These are phyloP conservation scores for Thielaviopsis punctulata DNA, from an alignment of 2,329 filamentous ascomycete genomes.

Conservation along the genomic window DNA sequence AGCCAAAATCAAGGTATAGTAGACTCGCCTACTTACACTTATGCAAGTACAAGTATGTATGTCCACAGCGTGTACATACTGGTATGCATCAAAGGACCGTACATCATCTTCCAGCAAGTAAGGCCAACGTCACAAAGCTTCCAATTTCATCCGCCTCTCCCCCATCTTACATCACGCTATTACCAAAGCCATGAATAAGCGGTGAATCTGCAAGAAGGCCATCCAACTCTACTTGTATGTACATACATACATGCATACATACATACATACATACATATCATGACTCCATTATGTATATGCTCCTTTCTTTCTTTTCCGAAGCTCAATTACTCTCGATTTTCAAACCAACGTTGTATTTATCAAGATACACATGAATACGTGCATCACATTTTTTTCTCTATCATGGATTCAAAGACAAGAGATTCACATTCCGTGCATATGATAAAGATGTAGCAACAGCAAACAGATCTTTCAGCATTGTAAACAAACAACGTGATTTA, in stretches of 20 bases:
- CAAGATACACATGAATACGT: background rate
- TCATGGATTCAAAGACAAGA: no score
- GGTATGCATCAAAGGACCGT: no score
- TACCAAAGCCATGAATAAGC: background rate
- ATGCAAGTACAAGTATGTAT: no score
- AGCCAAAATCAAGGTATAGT: no score
- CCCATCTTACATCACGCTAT: background rate
- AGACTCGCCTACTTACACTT: no score
- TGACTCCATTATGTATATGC: background rate
- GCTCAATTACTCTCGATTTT: no score
- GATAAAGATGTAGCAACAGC: background rate
- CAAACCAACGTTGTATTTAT: no score
- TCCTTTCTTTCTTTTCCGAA: background rate
- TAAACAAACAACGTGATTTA: background rate
- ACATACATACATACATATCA: background rate
- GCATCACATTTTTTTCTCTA: background rate
- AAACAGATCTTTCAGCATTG: background rate
- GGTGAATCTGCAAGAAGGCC: conserved; percentile 1
- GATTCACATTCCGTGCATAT: background rate
- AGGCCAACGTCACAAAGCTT: no score
- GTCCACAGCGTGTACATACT: no score
- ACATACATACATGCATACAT: background rate
- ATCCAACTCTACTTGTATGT: background rate
- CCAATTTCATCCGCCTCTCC: no score
- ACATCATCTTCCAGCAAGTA: no score